These are phyloP conservation scores for Melastoma candidum DNA, from an alignment of 441 rosid species.

Conservation along the genomic window DNA sequence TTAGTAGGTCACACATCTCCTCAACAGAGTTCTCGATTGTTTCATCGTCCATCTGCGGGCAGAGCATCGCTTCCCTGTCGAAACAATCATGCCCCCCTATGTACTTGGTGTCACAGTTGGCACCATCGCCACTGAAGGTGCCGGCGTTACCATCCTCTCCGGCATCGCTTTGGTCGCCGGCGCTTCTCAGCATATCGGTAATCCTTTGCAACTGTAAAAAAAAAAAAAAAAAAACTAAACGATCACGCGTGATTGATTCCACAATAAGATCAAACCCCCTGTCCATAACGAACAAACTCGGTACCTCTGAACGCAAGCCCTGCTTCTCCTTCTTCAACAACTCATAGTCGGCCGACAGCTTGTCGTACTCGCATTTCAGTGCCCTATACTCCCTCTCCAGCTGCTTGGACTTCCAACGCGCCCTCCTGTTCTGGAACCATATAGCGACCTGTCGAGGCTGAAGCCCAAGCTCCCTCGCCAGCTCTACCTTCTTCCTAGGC, in stretches of 20 bases:
- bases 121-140: constrained; percentile 11
- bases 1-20: constrained; percentile 19
- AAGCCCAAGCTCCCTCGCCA: constrained; percentile 58
- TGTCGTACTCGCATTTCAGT: constrained; percentile 38
- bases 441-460: constrained; percentile 78
- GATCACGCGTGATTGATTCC: too few species aligned
- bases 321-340: constrained; percentile 47
- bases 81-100: constrained; percentile 14
- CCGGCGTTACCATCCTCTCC: too few species aligned
- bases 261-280: too few species aligned
- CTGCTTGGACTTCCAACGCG: constrained; percentile 71
- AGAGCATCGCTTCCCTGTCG: constrained; percentile 1
- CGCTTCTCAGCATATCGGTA: constrained; percentile 23
- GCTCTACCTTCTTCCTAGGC: constrained; percentile 50
- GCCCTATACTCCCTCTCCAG: constrained; percentile 45
- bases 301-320: constrained; percentile 40
- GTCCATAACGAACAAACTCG: too few species aligned
- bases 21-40: constrained; percentile 15
- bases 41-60: constrained; percentile 6
- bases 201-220: constrained; percentile 42
- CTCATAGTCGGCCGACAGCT: constrained; percentile 38
- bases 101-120: constrained; percentile 16
- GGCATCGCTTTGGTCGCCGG: constrained; percentile 9
- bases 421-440: constrained; percentile 81
- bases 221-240: neutral